Percentiles rank a stretch among this genome's conserved stretches.
phyloP scores from a whole-genome alignment of 2,329 filamentous ascomycete species.

The Cordyceps tenuipes region DNA sequence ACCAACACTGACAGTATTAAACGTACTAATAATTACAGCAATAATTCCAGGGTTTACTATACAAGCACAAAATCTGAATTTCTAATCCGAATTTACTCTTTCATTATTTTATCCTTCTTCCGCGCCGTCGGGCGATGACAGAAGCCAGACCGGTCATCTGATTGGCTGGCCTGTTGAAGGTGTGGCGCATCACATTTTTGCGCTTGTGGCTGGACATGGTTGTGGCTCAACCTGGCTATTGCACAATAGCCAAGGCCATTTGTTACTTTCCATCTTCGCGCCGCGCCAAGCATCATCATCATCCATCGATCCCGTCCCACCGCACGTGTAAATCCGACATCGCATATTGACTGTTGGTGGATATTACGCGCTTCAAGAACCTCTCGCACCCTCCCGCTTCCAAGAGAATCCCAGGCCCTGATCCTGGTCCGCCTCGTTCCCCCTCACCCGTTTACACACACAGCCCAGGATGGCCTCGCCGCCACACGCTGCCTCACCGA shows the following conservation, averaged over 20 bases:
- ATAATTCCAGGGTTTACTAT: too few relatives aligned
- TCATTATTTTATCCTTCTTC: too few relatives aligned
- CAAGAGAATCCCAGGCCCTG: not conserved
- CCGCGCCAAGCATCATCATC: not conserved
- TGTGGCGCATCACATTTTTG: too few relatives aligned
- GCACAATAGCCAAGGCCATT: too few relatives aligned
- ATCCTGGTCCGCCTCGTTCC: not conserved
- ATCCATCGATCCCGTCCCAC: not conserved
- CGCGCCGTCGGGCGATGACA: not conserved
- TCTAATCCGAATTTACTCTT: not conserved
- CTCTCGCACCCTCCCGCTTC: not conserved
- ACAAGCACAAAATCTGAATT: too few relatives aligned
- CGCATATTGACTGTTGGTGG: not conserved
- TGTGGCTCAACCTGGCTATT: too few relatives aligned
- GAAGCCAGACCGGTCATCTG: constrained; percentile 4
- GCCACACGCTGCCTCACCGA: constrained; percentile 40
- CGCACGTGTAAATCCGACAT: not conserved
- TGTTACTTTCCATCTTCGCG: not conserved
- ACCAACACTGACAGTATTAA: too few relatives aligned
- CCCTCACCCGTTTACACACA: not conserved
- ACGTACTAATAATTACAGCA: too few relatives aligned
- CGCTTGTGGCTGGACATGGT: too few relatives aligned
- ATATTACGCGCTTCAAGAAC: not conserved
- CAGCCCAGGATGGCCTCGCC: constrained; percentile 45
- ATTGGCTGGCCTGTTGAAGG: not conserved